phyloP scores from a whole-genome alignment of 768 basidiomycete species.

The Leucocoprinus leucothites region DNA sequence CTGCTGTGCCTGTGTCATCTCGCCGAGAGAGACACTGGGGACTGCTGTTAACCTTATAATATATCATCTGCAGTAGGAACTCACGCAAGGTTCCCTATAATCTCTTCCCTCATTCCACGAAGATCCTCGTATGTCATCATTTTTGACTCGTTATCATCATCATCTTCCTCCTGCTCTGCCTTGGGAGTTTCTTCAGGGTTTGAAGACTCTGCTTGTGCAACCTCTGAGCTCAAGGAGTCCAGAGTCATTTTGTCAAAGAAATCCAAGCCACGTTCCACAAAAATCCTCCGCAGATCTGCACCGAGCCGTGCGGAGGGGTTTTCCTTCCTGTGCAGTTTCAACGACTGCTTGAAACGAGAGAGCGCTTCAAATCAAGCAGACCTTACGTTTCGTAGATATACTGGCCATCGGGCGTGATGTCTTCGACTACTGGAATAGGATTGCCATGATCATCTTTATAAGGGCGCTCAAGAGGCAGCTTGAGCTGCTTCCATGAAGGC shows the following conservation, averaged over 20 bases:
- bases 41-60: conserved; percentile 11
- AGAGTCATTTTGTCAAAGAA: conserved; percentile 54
- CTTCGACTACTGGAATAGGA: conserved; percentile 56
- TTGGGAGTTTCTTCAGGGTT: conserved; percentile 22
- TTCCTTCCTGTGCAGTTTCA: conserved; percentile 39
- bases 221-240: conserved; percentile 14
- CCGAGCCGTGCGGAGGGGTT: conserved; percentile 58
- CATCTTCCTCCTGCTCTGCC: conserved; percentile 21
- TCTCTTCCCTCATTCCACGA: conserved; percentile 67
- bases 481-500: conserved; percentile 56
- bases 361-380: conserved; percentile 9
- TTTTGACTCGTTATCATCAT: conserved; percentile 30
- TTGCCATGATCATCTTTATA: conserved; percentile 78
- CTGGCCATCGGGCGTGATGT: conserved; percentile 69
- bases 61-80: conserved; percentile 23
- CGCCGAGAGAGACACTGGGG: conserved; percentile 67
- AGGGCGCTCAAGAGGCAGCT: conserved; percentile 70
- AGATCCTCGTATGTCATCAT: conserved; percentile 75
- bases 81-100: conserved; percentile 71
- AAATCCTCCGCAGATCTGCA: conserved; percentile 64
- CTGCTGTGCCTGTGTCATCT: conserved; percentile 76
- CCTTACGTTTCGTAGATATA: conserved; percentile 72
- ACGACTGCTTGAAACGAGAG: conserved; percentile 16
- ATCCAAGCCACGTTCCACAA: conserved; percentile 69
- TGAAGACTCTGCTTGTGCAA: conserved; percentile 22